A percentile compares a stretch with the other conserved stretches of the same genome.
Evolutionary conservation across 441 rosid genomes (phyloP).

Genomic region (Jatropha multifida): DNA sequence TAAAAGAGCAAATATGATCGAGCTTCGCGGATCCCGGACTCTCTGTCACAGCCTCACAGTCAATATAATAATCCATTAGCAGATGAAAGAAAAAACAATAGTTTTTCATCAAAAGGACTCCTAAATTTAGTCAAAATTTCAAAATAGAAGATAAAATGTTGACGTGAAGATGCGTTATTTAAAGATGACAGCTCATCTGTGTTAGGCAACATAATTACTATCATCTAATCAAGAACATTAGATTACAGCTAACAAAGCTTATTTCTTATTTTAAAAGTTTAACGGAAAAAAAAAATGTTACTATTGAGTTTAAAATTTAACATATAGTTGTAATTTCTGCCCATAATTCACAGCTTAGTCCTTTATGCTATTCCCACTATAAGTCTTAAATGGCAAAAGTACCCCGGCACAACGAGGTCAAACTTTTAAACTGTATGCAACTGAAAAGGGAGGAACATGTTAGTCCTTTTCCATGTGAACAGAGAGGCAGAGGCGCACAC

Average conservation of each 20-base stretch:
- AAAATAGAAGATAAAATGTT: too few species aligned
- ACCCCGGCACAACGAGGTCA: neutral
- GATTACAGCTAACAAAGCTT: too few species aligned
- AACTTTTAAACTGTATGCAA: neutral
- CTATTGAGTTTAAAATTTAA: too few species aligned
- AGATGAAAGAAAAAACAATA: too few species aligned
- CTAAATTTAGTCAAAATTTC: too few species aligned
- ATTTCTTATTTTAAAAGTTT: neutral
- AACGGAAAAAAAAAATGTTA: too few species aligned
- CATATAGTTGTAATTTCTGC: too few species aligned
- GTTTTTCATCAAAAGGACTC: too few species aligned
- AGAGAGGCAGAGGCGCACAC: constrained; percentile 1
- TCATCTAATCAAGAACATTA: neutral
- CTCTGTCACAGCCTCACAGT: neutral
- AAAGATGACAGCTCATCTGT: constrained; percentile 1
- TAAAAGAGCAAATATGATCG: too few species aligned
- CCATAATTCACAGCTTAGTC: too few species aligned
- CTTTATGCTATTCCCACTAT: too few species aligned
- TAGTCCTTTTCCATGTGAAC: neutral
- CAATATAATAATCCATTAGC: too few species aligned
- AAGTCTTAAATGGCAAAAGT: neutral
- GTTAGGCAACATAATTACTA: neutral
- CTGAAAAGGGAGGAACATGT: constrained; percentile 1
- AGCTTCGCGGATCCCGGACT: neutral
- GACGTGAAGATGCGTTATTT: neutral